These are phyloP conservation scores for Pulveroboletus sp. DNA, from an alignment of 768 basidiomycete genomes.

Conservation along the genomic window DNA sequence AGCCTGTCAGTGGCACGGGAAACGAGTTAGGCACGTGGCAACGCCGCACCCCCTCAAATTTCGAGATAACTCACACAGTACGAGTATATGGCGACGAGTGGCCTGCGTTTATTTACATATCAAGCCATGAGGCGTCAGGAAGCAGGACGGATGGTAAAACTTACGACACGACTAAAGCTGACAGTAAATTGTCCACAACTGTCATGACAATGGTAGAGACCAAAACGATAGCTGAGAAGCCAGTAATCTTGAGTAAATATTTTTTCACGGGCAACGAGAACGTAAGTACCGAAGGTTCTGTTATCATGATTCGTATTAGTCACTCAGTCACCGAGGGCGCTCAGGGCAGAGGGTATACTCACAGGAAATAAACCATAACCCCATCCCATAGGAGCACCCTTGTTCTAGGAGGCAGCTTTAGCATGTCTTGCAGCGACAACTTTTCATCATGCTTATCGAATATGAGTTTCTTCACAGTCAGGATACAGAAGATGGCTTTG, in stretches of 20 bases:
- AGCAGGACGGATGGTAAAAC: background rate
- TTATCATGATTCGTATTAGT: background rate
- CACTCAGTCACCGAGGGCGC: no score
- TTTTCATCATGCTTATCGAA: background rate
- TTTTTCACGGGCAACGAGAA: background rate
- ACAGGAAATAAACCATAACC: conserved; percentile 18
- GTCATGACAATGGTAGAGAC: conserved; percentile 15
- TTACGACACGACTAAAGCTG: conserved; percentile 14
- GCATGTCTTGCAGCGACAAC: background rate
- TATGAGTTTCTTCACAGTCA: conserved; percentile 14
- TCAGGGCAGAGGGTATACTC: background rate
- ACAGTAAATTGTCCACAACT: conserved; percentile 11
- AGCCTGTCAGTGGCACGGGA: conserved; percentile 5
- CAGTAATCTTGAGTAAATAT: background rate
- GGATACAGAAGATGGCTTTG: conserved; percentile 14
- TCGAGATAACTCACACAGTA: conserved; percentile 18
- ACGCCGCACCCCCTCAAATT: background rate
- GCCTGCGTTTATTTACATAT: conserved; percentile 7
- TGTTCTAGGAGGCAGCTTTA: background rate
- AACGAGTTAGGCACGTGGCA: background rate
- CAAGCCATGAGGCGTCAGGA: background rate
- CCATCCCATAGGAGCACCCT: conserved; percentile 12
- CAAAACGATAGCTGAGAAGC: conserved; percentile 11
- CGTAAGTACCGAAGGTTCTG: conserved; percentile 17
- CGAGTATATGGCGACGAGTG: conserved; percentile 15